These are phyloP conservation scores for Talaromyces wortmannii DNA, from an alignment of 495 filamentous ascomycete species.

Conservation along the genomic window DNA sequence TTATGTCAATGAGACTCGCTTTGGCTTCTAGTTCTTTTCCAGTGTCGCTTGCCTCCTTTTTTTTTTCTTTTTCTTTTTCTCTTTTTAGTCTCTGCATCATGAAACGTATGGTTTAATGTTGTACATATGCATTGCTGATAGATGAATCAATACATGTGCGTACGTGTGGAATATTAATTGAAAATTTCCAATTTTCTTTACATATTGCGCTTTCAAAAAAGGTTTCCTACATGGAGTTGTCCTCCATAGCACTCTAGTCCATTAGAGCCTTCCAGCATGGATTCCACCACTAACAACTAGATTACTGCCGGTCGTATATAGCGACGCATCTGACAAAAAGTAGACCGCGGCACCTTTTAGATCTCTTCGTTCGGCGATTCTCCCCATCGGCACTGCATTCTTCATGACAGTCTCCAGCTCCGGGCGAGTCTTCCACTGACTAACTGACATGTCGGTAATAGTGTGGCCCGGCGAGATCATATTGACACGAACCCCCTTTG, in stretches of 20 bases:
- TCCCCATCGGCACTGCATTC: conserved; percentile 54
- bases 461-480: conserved; percentile 8
- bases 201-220: no score
- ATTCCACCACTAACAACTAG: conserved; percentile 60
- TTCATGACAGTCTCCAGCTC: background rate
- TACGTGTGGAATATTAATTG: no score
- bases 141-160: background rate
- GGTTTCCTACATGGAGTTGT: no score
- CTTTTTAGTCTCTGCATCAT: no score
- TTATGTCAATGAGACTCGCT: no score
- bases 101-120: no score
- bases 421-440: background rate
- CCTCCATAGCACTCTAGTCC: conserved; percentile 15
- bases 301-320: conserved; percentile 76
- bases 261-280: background rate
- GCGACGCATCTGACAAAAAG: conserved; percentile 74
- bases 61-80: no score
- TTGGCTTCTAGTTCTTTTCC: no score
- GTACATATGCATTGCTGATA: background rate
- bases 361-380: conserved; percentile 51
- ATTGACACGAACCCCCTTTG: conserved; percentile 9
- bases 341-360: conserved; percentile 89
- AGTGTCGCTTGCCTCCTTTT: no score
- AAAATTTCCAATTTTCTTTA: no score
- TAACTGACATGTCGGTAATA: conserved; percentile 2